Evolutionary conservation across 1,284 basidiomycete genomes (phyloP), one percentile per base, ranked within the genome.

Genomic region (Moniliella sp.): DNA sequence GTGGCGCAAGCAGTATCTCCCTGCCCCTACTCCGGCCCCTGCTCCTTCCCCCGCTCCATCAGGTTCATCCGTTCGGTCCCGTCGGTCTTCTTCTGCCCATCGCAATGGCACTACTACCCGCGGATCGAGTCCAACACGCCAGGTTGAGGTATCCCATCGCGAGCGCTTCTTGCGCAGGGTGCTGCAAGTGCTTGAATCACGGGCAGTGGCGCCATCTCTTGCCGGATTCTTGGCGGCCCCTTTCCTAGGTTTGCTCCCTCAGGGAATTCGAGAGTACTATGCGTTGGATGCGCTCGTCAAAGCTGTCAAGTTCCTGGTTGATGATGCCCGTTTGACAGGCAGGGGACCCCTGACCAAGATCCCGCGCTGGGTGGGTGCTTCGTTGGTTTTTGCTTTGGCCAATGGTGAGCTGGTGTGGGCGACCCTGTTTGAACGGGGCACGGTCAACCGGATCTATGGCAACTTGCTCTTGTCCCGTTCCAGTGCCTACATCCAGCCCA

Each of bases 371-470:
- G 33, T 46, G 18, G 45, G 48, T 16, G 39, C 36, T 5, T 37
- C 36, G 0, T 41, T 52, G 18, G 43, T 49, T 21, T 54, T 50
- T 31, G 49, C 49, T 3, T n/a, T 54, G 5, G 33, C 39, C 10
- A 54, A 54, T 34, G 51, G 41, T 12, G 47, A 52, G 33, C 34
- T 54, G 33, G 34, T 54, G 2, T 50, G 45, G 40, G 39, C 41
- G 5, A 50, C 50, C 34, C 29, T 54, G 4, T 52, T 54, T 32
- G 45, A 54, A 28, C 41, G 43, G 5, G 33, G 36, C 9, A 40
- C 39, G 30, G 52, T 54, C 35, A 49, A 49, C 0, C 13, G 16
- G 9, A 36, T 42, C 7, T 54, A 43, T 34, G 42, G 39, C 4
- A 25, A 29, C 18, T 17, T 27, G 8, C 9, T 27, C 26, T 27